These are phyloP conservation scores for Aspergillus ochraceoroseus DNA, from an alignment of 2,329 filamentous ascomycete species.

Conservation along the genomic window DNA sequence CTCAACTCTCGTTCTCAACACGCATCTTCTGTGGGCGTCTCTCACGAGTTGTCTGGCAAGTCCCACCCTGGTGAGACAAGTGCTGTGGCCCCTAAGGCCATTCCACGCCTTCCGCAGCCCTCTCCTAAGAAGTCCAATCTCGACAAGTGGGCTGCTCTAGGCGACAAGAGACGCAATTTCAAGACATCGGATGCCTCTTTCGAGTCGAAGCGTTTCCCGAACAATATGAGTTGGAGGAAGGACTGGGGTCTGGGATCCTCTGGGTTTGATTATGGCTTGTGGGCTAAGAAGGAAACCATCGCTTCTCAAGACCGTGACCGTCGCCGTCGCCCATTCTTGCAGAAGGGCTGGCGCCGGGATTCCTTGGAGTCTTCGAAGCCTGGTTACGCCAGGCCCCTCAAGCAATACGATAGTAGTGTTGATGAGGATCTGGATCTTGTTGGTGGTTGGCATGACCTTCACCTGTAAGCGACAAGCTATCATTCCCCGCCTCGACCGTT, in stretches of 20 bases:
- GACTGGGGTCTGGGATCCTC: constrained; percentile 39
- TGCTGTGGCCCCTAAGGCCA: constrained; percentile 34
- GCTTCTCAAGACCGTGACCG: constrained; percentile 30
- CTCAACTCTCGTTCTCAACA: constrained; percentile 46
- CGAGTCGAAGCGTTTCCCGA: constrained; percentile 46
- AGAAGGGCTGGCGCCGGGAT: constrained; percentile 47
- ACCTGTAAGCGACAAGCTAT: constrained; percentile 47
- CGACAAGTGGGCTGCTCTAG: constrained; percentile 87
- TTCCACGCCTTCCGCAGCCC: constrained; percentile 54
- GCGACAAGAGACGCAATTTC: constrained; percentile 72
- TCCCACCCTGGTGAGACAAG: constrained; percentile 63
- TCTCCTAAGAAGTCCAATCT: constrained; percentile 51
- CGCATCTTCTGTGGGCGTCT: constrained; percentile 4
- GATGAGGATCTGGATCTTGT: constrained; percentile 86
- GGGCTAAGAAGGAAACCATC: constrained; percentile 33
- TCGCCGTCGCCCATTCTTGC: constrained; percentile 36
- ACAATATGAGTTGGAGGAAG: constrained; percentile 41
- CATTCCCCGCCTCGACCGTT: constrained; percentile 8
- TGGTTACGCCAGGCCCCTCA: constrained; percentile 32
- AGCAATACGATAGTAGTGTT: constrained; percentile 49
- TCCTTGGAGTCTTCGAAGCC: constrained; percentile 28
- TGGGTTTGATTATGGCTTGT: constrained; percentile 36
- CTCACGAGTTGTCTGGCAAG: constrained; percentile 24
- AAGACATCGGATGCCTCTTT: constrained; percentile 51
- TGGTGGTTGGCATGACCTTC: constrained; percentile 77